Evolutionary conservation across 345 rosid genomes (phyloP).

Genomic region (Eucalyptus fibrosa): DNA sequence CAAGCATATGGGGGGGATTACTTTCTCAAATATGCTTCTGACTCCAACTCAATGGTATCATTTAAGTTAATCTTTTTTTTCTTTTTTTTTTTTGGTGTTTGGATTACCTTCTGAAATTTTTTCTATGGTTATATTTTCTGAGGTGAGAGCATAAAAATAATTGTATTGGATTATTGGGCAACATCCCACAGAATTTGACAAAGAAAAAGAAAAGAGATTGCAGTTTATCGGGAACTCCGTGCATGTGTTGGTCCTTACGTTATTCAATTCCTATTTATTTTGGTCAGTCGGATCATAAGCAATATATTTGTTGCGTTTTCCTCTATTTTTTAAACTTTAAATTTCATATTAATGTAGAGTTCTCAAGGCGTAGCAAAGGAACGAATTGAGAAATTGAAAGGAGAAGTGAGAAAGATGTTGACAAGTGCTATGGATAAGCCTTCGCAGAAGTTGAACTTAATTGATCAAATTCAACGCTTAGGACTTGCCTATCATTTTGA

Average conservation of each 20-base stretch:
- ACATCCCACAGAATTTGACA: too few species aligned
- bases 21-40: too few species aligned
- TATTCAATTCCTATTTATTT: too few species aligned
- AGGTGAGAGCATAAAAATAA: neutral
- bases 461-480: neutral
- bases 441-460: neutral
- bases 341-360: neutral
- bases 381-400: neutral
- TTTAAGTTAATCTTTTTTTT: neutral
- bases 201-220: too few species aligned
- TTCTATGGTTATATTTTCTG: neutral
- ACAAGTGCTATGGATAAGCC: neutral
- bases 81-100: too few species aligned
- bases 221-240: too few species aligned
- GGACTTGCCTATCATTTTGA: conserved; percentile 11
- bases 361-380: neutral
- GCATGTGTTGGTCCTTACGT: too few species aligned
- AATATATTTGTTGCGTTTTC: neutral
- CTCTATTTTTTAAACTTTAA: neutral
- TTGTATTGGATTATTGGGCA: neutral
- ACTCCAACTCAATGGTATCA: neutral
- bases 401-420: conserved; percentile 8
- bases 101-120: neutral
- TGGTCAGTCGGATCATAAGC: neutral
- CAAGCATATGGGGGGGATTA: too few species aligned